Evolutionary conservation across 768 basidiomycete species (phyloP).

Genomic region (Lactarius vividus): DNA sequence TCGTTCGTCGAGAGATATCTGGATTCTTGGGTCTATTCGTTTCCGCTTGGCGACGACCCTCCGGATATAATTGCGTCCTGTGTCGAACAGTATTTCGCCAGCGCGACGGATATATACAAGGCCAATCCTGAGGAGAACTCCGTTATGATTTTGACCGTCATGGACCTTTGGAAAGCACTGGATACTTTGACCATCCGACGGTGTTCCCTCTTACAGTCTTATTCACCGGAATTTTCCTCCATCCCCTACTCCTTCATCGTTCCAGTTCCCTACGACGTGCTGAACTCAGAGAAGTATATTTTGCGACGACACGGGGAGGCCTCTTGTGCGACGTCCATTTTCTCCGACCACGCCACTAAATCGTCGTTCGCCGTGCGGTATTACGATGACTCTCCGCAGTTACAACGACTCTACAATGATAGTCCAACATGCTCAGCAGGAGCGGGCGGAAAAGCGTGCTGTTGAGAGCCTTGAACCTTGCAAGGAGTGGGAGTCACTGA

Average conservation of each 20-base stretch:
- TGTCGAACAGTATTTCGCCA: background rate
- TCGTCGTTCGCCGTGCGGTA: too few relatives aligned
- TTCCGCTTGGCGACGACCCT: background rate
- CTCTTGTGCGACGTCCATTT: too few relatives aligned
- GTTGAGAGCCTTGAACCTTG: too few relatives aligned
- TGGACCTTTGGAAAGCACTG: slow-evolving; percentile 46
- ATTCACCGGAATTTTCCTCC: background rate
- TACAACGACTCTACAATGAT: too few relatives aligned
- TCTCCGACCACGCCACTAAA: too few relatives aligned
- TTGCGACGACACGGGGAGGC: too few relatives aligned
- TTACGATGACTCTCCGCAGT: too few relatives aligned
- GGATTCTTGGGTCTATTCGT: background rate
- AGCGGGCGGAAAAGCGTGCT: too few relatives aligned
- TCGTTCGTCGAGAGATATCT: background rate
- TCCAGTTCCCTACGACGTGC: background rate
- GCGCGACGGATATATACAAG: background rate
- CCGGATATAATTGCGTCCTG: background rate
- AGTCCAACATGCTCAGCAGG: too few relatives aligned
- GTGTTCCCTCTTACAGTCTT: background rate
- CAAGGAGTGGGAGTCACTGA: too few relatives aligned
- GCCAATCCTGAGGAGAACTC: slow-evolving; percentile 7
- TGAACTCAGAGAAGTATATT: background rate
- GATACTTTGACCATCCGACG: background rate
- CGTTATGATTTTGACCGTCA: slow-evolving; percentile 30
- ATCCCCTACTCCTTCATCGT: background rate